Conservation (phyloP, 1,284 basidiomycete genomes). For the Melampsora americana region DNA sequence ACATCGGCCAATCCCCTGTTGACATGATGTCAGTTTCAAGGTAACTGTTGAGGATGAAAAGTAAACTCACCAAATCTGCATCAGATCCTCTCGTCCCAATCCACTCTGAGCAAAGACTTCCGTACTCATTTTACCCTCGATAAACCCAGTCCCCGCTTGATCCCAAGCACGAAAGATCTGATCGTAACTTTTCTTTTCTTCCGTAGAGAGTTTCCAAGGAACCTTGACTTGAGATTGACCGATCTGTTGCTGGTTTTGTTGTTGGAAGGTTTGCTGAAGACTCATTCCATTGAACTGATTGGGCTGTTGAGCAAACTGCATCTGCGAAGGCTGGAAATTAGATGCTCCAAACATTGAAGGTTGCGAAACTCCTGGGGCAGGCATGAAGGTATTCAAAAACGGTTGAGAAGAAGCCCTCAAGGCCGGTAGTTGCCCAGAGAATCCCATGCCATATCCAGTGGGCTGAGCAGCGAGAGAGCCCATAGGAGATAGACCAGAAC, state of each 20-base stretch:
- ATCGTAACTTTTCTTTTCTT: slow-evolving; percentile 95
- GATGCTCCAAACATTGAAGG: slow-evolving; percentile 1
- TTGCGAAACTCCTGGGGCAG: slow-evolving; percentile 37
- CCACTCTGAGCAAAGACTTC: slow-evolving; percentile 96
- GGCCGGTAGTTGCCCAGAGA: slow-evolving; percentile 37
- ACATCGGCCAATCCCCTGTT: slow-evolving; percentile 79
- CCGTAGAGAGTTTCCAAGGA: slow-evolving; percentile 81
- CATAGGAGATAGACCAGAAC: slow-evolving; percentile 10
- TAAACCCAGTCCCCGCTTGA: slow-evolving; percentile 74
- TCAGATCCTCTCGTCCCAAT: slow-evolving; percentile 80
- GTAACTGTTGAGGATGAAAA: background rate
- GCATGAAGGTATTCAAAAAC: slow-evolving; percentile 44
- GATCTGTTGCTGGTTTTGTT: slow-evolving; percentile 70
- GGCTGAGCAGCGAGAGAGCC: slow-evolving; percentile 25
- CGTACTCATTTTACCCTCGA: slow-evolving; percentile 76
- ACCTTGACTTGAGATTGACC: slow-evolving; percentile 71
- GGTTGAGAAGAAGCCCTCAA: slow-evolving; percentile 42
- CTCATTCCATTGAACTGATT: slow-evolving; percentile 45
- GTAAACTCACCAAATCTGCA: slow-evolving; percentile 78
- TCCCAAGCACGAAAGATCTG: slow-evolving; percentile 98
- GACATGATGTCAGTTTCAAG: background rate
- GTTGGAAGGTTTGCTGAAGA: slow-evolving; percentile 59
- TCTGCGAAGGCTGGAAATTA: slow-evolving; percentile 42
- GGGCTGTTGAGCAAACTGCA: slow-evolving; percentile 43
- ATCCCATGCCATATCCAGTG: slow-evolving; percentile 41